Base-by-base conservation (phyloP, 257 asterid genomes). In the Gynochthodes officinalis region DNA sequence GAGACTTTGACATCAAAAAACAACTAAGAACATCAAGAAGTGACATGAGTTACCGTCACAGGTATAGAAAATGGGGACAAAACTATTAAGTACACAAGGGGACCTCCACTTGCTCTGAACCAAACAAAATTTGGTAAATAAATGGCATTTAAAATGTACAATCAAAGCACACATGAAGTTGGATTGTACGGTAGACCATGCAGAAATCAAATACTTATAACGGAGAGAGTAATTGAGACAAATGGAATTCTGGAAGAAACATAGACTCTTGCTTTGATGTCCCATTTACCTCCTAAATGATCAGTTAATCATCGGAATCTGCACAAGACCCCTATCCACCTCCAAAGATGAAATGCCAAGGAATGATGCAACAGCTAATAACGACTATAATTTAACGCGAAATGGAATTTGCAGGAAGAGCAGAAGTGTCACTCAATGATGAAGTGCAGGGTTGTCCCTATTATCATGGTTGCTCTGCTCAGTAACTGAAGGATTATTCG, bases 301-400 rank as follows among this genome's bases (percentile, higher is more conserved):
- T 92, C 30, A 53, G 60, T 30, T 30, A 8, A 21, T 63, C 27
- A 37, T 42, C 50, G 3, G 49, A 19, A 8, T 19, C 1, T 64
- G 18, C 21, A 39, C 69, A 4, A 53, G 32, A 64, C 19, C 11
- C 25, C 69, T 44, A 64, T n/a, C 60, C 71, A 88, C 95, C 90
- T 86, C 77, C 92, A 81, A 87, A 82, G 79, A 89, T 89, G 93
- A 88, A 75, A 81, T 79, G 89, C 81, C 72, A 87, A 84, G 86
- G 89, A 80, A 54, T 83, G 80, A 78, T 72, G 76, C 61, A 70
- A 64, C 74, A 48, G 75, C 71, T 75, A 73, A 71, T 75, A 69
- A 61, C 61, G 75, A 61, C 42, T 69, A 73, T 69, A 61, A 68
- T 73, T 79, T 80, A 83, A 71, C 72, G 85, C 39, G 77, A 82